Percentiles rank a stretch among this genome's conserved stretches.
These are phyloP conservation scores for Penicillium sp. DNA, from an alignment of 2,329 filamentous ascomycete genomes.

Conservation along the genomic window DNA sequence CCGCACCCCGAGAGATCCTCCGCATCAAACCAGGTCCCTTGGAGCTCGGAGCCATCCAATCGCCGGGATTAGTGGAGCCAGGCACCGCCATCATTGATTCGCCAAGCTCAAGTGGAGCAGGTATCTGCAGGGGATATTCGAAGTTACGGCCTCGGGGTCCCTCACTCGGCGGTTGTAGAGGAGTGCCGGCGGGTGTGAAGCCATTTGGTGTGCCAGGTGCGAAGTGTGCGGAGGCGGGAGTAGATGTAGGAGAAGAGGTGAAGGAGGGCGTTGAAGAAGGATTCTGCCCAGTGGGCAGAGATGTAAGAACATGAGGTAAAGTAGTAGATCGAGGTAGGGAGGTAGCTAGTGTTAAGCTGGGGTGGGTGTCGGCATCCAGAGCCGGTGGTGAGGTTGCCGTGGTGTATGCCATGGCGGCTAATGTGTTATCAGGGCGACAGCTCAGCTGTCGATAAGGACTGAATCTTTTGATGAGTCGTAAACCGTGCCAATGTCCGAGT, in stretches of 20 bases:
- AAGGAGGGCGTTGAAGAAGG: constrained; percentile 30
- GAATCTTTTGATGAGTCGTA: constrained; percentile 20
- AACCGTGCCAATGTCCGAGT: constrained; percentile 37
- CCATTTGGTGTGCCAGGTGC: constrained; percentile 30
- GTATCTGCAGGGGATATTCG: constrained; percentile 33
- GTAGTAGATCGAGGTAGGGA: constrained; percentile 33
- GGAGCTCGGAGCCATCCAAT: constrained; percentile 54
- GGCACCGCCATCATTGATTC: constrained; percentile 63
- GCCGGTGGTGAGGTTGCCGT: constrained; percentile 35
- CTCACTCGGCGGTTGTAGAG: constrained; percentile 36
- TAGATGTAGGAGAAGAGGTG: constrained; percentile 30
- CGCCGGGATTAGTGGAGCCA: constrained; percentile 57
- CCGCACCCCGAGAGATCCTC: constrained; percentile 78
- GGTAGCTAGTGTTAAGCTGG: constrained; percentile 36
- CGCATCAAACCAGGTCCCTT: constrained; percentile 72
- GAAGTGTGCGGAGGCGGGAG: constrained; percentile 30
- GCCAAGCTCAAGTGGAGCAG: constrained; percentile 66
- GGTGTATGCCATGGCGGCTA: constrained; percentile 40
- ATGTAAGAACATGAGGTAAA: constrained; percentile 38
- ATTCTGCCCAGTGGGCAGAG: constrained; percentile 27
- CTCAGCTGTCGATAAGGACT: constrained; percentile 32
- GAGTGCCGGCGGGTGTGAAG: constrained; percentile 37
- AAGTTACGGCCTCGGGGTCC: constrained; percentile 31
- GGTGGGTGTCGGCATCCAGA: constrained; percentile 37
- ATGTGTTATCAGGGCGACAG: constrained; percentile 28